Percentiles rank a stretch among this genome's conserved stretches.
Conservation (phyloP, 805 yeast genomes). For the Ogataea trehalophila region DNA sequence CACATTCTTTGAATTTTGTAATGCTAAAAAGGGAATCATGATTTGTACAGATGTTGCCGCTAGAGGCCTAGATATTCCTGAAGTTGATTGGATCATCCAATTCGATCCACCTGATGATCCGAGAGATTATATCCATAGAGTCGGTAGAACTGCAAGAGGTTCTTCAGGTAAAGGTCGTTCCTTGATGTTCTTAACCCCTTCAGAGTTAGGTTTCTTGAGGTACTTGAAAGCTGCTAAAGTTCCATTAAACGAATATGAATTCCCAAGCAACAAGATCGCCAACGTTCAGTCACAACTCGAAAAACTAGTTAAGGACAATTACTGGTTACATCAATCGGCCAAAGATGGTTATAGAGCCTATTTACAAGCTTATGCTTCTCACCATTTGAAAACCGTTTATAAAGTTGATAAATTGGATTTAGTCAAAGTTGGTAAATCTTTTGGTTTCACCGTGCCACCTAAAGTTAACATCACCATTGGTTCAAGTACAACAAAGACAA, state of each 20-base stretch:
- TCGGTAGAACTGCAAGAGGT: constrained; percentile 98
- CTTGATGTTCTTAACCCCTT: constrained; percentile 90
- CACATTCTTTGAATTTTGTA: constrained; percentile 96
- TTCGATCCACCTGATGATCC: constrained; percentile 99
- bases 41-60: constrained; percentile 99
- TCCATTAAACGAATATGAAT: constrained; percentile 95
- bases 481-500: constrained; percentile 48
- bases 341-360: constrained; percentile 97
- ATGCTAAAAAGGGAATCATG: constrained; percentile 89
- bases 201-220: constrained; percentile 89
- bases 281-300: constrained; percentile 93
- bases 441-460: constrained; percentile 94
- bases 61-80: constrained; percentile 96
- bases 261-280: constrained; percentile 90
- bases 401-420: constrained; percentile 93
- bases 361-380: constrained; percentile 95
- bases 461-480: constrained; percentile 96
- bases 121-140: constrained; percentile 97
- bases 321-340: constrained; percentile 92
- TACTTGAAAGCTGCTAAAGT: constrained; percentile 96
- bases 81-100: constrained; percentile 98
- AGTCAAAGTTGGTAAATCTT: constrained; percentile 90
- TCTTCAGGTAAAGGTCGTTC: constrained; percentile 85
- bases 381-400: constrained; percentile 92
- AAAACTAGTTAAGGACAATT: constrained; percentile 85